Evolutionary conservation across 345 rosid species (phyloP).

Genomic region (Trapa bicornis): DNA sequence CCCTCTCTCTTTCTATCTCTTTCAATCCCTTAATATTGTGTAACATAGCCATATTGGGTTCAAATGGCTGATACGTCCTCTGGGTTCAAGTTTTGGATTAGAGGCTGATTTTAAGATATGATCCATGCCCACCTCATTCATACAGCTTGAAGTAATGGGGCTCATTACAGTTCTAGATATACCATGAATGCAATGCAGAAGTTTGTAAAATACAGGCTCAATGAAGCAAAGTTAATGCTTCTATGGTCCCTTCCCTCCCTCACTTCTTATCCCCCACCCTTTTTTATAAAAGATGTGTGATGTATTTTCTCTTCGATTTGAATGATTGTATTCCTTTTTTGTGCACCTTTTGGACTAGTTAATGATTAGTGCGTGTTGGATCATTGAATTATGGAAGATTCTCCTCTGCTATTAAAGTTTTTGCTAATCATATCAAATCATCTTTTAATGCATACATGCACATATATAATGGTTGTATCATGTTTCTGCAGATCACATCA

Average conservation of each 20-base stretch:
- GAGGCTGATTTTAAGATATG: too few relatives aligned
- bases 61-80: too few relatives aligned
- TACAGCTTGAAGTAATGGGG: too few relatives aligned
- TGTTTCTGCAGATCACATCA: too few relatives aligned
- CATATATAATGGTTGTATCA: too few relatives aligned
- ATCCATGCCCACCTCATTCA: too few relatives aligned
- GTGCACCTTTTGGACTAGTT: constrained; percentile 15
- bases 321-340: constrained; percentile 9
- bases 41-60: too few relatives aligned
- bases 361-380: constrained; percentile 9
- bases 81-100: too few relatives aligned
- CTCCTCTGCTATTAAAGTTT: constrained; percentile 23
- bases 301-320: constrained; percentile 9
- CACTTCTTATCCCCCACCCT: background rate
- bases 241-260: background rate
- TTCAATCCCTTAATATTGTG: too few relatives aligned
- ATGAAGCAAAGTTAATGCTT: background rate
- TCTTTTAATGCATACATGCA: background rate
- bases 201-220: background rate
- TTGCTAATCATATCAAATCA: constrained; percentile 20
- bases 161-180: too few relatives aligned
- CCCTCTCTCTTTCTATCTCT: background rate
- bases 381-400: constrained; percentile 28
- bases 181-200: background rate
- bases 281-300: constrained; percentile 32